These are phyloP conservation scores for Phyllosticta paracitricarpa DNA, from an alignment of 2,329 filamentous ascomycete genomes.

Conservation along the genomic window DNA sequence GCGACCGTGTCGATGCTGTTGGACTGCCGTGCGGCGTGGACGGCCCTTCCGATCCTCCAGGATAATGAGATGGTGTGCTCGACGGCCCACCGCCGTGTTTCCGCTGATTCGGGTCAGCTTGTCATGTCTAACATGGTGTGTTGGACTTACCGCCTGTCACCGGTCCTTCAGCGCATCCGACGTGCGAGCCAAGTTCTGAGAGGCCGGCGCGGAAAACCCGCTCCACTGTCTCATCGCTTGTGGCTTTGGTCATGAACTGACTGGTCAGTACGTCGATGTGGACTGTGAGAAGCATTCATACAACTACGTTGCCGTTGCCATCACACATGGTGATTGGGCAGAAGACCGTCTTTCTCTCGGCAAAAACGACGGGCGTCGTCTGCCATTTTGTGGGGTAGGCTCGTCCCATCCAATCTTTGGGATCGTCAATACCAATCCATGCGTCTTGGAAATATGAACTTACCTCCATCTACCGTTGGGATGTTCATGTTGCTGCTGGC, in stretches of 20 bases:
- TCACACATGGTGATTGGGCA: slow-evolving; percentile 30
- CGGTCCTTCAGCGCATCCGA: slow-evolving; percentile 28
- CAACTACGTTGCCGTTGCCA: slow-evolving; percentile 31
- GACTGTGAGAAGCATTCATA: not conserved
- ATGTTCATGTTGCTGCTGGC: slow-evolving; percentile 30
- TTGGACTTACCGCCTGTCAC: slow-evolving; percentile 20
- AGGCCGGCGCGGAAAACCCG: slow-evolving; percentile 26
- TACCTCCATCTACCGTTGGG: slow-evolving; percentile 32
- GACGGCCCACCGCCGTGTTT: slow-evolving; percentile 29
- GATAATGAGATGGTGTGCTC: slow-evolving; percentile 29
- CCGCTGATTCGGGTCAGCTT: slow-evolving; percentile 4
- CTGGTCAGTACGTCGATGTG: not conserved
- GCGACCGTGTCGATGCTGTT: slow-evolving; percentile 28
- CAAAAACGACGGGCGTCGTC: slow-evolving; percentile 34
- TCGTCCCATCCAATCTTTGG: slow-evolving; percentile 36
- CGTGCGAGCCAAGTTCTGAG: slow-evolving; percentile 26
- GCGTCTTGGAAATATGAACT: not conserved
- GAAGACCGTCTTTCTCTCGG: slow-evolving; percentile 30
- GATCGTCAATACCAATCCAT: not conserved
- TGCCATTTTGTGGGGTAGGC: slow-evolving; percentile 39
- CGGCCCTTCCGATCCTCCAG: slow-evolving; percentile 30
- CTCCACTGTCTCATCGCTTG: slow-evolving; percentile 29
- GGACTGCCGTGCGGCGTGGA: slow-evolving; percentile 24
- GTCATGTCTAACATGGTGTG: too few relatives aligned
- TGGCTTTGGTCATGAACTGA: slow-evolving; percentile 26